Base-by-base conservation (phyloP, 2,329 filamentous ascomycete species). In the Calycina herbarum region DNA sequence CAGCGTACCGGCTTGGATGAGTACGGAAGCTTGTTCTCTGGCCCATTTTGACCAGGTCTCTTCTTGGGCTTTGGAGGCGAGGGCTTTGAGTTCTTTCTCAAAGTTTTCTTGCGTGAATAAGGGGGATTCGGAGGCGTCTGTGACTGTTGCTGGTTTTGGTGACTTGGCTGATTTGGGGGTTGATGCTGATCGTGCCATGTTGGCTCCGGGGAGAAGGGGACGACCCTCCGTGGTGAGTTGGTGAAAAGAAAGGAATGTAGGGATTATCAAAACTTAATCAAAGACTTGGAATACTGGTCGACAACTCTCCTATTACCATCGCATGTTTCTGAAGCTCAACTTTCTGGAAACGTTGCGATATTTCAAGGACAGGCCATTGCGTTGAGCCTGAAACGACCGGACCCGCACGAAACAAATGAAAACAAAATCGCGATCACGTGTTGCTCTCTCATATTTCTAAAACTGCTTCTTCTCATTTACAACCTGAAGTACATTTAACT, bases 1-100 rank as follows among this genome's bases (percentile, higher is more conserved):
- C 17, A 89, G 74, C n/a, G 77, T 73, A 24, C 74, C 70, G 1
- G 79, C 77, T 68, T 79, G 79, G 13, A 70, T 59, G n/a, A 76
- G 58, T 48, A 76, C 65, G 63, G 61, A 69, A 54, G 67, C 67
- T 66, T 76, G 75, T 62, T 72, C 70, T 29, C 62, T 54, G 1
- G 70, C 67, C 71, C 72, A 75, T 70, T 73, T 76, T 35, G 57
- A 57, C 63, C 68, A 70, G 1, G 75, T 77, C 60, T 77, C 71
- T 62, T 76, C 73, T 63, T 75, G 66, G 5, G 75, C 75, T 64
- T 74, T 75, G 20, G 68, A 67, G 20, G 75, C 75, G 17, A 77
- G 62, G 1, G 66, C 70, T 68, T 75, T 71, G 13, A 77, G 66
- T 65, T 77, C 75, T 57, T 74, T 74, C 61, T 77, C 75, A 61